Evolutionary conservation across 108 stramenopile species (phyloP).

Genomic region (Skeletonema costatum): DNA sequence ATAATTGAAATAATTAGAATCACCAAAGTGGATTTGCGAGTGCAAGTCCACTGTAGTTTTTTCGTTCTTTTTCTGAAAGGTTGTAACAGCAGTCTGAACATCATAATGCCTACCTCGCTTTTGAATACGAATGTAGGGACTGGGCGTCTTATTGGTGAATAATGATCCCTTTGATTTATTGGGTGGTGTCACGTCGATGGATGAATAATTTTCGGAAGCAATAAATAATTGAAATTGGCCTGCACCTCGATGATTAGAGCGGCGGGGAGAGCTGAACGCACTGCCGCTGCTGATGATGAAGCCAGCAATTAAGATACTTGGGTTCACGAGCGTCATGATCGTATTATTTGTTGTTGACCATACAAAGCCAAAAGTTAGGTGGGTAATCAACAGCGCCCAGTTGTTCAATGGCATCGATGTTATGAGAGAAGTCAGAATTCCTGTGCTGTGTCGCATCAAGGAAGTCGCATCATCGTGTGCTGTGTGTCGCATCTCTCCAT

Average conservation of each 20-base stretch:
- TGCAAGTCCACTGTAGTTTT: conserved; percentile 61
- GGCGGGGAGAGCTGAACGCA: background rate
- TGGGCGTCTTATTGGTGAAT: background rate
- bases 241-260: background rate
- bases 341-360: background rate
- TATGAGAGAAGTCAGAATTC: no score
- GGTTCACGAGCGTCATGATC: background rate
- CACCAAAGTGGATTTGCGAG: conserved; percentile 77
- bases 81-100: conserved; percentile 72
- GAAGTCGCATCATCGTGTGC: no score
- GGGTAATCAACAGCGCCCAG: no score
- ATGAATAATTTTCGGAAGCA: background rate
- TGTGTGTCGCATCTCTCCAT: no score
- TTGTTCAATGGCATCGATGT: no score
- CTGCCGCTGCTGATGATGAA: background rate
- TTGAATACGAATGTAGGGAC: conserved; percentile 42
- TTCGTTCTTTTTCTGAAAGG: conserved; percentile 44
- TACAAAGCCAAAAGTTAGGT: background rate
- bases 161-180: background rate
- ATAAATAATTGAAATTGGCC: background rate
- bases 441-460: no score
- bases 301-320: background rate
- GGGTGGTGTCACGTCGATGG: background rate
- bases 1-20: conserved; percentile 58
- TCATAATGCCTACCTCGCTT: conserved; percentile 42